These are phyloP conservation scores for Fusarium sp. DNA, from an alignment of 2,329 filamentous ascomycete genomes.

Conservation along the genomic window DNA sequence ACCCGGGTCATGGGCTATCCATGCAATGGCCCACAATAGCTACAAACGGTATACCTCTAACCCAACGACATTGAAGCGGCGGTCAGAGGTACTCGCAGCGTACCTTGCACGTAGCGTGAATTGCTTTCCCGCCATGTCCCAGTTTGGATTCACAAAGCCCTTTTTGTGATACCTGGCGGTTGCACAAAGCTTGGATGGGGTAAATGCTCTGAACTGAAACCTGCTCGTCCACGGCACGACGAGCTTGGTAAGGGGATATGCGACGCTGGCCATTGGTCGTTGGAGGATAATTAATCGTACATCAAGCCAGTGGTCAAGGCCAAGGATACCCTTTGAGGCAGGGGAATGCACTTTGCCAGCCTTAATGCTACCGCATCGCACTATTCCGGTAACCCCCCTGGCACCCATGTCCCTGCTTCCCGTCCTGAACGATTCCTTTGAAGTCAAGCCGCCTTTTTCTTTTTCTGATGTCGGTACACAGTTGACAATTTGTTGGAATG, in stretches of 20 bases:
- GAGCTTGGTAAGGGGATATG: slow-evolving; percentile 12
- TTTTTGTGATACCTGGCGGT: slow-evolving; percentile 5
- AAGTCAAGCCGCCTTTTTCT: slow-evolving; percentile 6
- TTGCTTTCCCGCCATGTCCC: slow-evolving; percentile 7
- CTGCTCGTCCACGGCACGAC: neutral
- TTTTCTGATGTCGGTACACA: neutral
- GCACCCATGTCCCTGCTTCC: slow-evolving; percentile 44
- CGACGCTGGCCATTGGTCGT: neutral
- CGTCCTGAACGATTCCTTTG: slow-evolving; percentile 11
- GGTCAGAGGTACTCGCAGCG: neutral
- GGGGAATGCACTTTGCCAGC: slow-evolving; percentile 19
- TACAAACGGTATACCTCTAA: neutral
- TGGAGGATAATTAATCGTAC: neutral
- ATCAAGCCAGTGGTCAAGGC: neutral
- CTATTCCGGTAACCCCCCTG: slow-evolving; percentile 21
- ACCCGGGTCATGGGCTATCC: neutral
- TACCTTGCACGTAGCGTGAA: neutral
- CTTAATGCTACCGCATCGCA: slow-evolving; percentile 18
- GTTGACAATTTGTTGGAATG: neutral
- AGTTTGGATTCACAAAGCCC: slow-evolving; percentile 13
- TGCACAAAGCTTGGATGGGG: slow-evolving; percentile 6
- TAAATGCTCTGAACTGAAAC: neutral
- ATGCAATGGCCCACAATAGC: slow-evolving; percentile 5
- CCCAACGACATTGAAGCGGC: neutral
- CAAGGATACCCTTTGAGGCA: slow-evolving; percentile 16